Conservation (phyloP, 2,329 filamentous ascomycete genomes). For the Pseudogymnoascus sp. region DNA sequence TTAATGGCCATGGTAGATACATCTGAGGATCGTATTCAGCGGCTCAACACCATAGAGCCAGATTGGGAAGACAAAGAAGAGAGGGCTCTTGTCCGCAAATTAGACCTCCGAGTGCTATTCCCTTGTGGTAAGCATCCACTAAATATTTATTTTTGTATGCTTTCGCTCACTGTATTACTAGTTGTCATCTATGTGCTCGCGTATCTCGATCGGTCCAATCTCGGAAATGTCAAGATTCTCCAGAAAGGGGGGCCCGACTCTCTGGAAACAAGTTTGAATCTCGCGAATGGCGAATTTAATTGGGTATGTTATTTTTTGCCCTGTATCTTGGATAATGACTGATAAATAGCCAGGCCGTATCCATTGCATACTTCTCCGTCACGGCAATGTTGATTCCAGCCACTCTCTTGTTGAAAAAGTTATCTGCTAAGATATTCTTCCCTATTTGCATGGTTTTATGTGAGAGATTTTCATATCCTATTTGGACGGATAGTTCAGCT, state of each 20-base stretch:
- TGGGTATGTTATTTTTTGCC: slow-evolving; percentile 12
- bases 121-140: neutral
- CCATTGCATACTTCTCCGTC: slow-evolving; percentile 19
- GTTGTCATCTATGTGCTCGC: slow-evolving; percentile 19
- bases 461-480: neutral
- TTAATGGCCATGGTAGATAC: neutral
- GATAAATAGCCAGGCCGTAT: slow-evolving; percentile 14
- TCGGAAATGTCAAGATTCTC: slow-evolving; percentile 18
- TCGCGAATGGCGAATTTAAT: slow-evolving; percentile 18
- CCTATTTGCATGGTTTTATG: slow-evolving; percentile 11
- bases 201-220: slow-evolving; percentile 19
- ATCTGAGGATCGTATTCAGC: slow-evolving; percentile 5
- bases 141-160: neutral
- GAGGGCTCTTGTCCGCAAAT: slow-evolving; percentile 17
- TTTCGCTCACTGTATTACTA: slow-evolving; percentile 10
- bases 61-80: slow-evolving; percentile 19
- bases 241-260: slow-evolving; percentile 14
- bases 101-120: slow-evolving; percentile 17
- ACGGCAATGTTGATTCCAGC: slow-evolving; percentile 18
- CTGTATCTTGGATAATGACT: neutral
- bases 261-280: slow-evolving; percentile 13
- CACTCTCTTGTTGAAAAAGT: slow-evolving; percentile 19
- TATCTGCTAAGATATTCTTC: slow-evolving; percentile 16
- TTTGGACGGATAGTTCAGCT: neutral
- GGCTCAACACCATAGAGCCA: neutral